Percentiles rank a stretch among this genome's conserved stretches.
phyloP scores from a whole-genome alignment of 1,139 yeast genomes.

The Suhomyces yuchorum region DNA sequence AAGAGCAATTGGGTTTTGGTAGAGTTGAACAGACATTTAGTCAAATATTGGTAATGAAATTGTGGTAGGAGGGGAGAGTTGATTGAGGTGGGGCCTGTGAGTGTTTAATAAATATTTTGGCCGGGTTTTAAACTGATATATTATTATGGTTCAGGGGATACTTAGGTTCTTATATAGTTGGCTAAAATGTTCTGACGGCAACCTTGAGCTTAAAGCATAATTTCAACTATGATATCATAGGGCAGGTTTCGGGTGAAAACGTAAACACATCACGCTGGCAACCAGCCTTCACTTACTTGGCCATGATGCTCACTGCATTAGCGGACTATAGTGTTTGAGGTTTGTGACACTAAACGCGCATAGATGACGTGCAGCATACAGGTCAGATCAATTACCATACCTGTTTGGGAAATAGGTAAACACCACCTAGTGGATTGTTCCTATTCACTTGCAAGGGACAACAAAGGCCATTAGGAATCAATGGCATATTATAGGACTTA shows the following conservation, averaged over 20 bases:
- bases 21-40: conserved; percentile 22
- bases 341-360: conserved; percentile 8
- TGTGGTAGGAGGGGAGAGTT: background rate
- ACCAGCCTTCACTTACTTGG: conserved; percentile 10
- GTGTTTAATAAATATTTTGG: background rate
- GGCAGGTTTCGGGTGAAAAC: conserved; percentile 1
- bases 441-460: background rate
- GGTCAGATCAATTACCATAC: conserved; percentile 16
- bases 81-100: background rate
- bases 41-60: background rate
- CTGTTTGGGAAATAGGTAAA: conserved; percentile 16
- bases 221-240: conserved; percentile 3
- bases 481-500: conserved; percentile 5
- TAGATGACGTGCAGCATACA: background rate
- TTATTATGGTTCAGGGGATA: background rate
- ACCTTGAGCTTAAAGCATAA: background rate
- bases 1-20: conserved; percentile 18
- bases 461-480: conserved; percentile 2
- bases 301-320: background rate
- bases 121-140: background rate
- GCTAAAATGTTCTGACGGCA: background rate
- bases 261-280: conserved; percentile 7
- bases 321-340: background rate
- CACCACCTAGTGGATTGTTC: background rate
- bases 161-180: background rate